Evolutionary conservation across 768 basidiomycete species (phyloP), one percentile per base, ranked within the genome.

Genomic region (Russula vinacea): DNA sequence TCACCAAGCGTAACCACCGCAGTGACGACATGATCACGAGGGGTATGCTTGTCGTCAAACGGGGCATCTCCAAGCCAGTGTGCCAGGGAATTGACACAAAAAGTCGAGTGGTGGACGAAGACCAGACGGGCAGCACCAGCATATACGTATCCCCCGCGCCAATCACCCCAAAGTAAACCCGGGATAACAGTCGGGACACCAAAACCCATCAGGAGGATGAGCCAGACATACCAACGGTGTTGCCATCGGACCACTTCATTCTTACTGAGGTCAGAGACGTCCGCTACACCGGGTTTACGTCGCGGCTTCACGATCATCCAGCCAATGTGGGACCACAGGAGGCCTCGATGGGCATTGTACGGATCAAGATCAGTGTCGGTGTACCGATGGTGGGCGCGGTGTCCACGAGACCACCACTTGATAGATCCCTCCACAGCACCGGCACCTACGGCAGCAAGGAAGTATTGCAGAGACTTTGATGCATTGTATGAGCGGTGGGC

Each of bases 331-430:
- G 92, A 88, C 81, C 84, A 92, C 71, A 85, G 81, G 71, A 96
- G 83, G 59, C 94, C 94, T 70, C 89, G 86, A 76, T 93, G 89
- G 8, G 94, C 94, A 67, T 91, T 90, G 79, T 98, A 97, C 0
- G 95, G 94, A 77, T 97, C 94, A 67, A 98, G 88, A 60, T 94
- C 92, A 71, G 94, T 98, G 77, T 96, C 94, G 69, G 94, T 98
- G 79, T 97, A 96, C 49, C 94, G 85, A 73, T 97, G 95, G 75
- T 97, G 95, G 3, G 96, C 96, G 65, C 96, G 91, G 80, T 99
- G 97, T 54, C 95, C 95, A 58, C 97, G 85, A 24, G 89, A 89
- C 97, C 97, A 98, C 97, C 97, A 98, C 75, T 92, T 90, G 78
- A 99, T 96, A 24, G 95, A 97, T 10, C 96, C 96, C 73, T 99